Evolutionary conservation across 2,329 filamentous ascomycete species (phyloP).

Genomic region (Colletotrichum musae): DNA sequence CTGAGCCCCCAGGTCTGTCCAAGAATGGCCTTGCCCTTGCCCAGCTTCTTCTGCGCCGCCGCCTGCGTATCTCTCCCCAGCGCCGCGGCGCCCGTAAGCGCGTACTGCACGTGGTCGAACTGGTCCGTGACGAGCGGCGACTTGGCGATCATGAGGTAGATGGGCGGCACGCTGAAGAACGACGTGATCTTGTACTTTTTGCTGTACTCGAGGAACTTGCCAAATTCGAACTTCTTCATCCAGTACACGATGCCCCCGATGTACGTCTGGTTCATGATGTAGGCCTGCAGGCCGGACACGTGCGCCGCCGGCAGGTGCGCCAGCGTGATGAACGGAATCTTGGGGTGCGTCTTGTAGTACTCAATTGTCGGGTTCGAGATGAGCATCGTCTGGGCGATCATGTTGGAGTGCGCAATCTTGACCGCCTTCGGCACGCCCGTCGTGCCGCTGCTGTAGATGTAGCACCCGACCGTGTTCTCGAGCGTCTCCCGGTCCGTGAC

Average conservation of each 20-base stretch:
- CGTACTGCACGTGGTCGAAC: slow-evolving; percentile 63
- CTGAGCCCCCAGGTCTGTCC: slow-evolving; percentile 72
- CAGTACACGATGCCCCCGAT: slow-evolving; percentile 68
- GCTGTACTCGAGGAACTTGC: slow-evolving; percentile 67
- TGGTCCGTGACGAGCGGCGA: slow-evolving; percentile 68
- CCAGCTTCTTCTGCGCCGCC: slow-evolving; percentile 65
- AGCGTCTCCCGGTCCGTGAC: slow-evolving; percentile 66
- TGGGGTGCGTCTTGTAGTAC: slow-evolving; percentile 46
- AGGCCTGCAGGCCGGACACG: slow-evolving; percentile 62
- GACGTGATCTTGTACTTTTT: slow-evolving; percentile 64
- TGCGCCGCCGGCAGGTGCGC: slow-evolving; percentile 63
- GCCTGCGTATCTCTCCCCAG: slow-evolving; percentile 68
- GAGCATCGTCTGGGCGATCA: slow-evolving; percentile 55
- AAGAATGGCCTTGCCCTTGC: slow-evolving; percentile 56
- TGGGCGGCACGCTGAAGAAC: slow-evolving; percentile 73
- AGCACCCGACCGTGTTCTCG: slow-evolving; percentile 55
- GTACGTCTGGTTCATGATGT: slow-evolving; percentile 58
- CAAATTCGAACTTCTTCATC: slow-evolving; percentile 74
- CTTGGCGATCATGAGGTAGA: slow-evolving; percentile 73
- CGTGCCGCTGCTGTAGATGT: slow-evolving; percentile 65
- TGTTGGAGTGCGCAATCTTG: slow-evolving; percentile 60
- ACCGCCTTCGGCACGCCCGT: slow-evolving; percentile 65
- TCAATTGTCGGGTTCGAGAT: slow-evolving; percentile 48
- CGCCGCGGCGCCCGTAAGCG: slow-evolving; percentile 69
- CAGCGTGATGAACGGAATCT: slow-evolving; percentile 52